Evolutionary conservation across 106 monocot species (phyloP).

Genomic region (Chionographis japonica): DNA sequence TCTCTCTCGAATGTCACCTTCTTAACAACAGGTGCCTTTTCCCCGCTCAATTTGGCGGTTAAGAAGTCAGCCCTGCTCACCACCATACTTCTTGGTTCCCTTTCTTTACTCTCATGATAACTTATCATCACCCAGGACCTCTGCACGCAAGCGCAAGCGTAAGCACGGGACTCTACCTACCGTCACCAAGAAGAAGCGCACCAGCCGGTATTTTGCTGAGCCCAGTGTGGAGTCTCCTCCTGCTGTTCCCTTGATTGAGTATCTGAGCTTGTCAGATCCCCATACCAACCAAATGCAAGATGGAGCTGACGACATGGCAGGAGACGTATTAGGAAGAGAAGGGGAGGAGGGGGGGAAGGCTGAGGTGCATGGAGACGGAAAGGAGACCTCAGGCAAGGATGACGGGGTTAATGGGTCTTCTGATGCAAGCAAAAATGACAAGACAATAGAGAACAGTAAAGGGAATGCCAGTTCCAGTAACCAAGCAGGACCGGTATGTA

Average conservation of each 20-base stretch:
- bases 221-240: not conserved
- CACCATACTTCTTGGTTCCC: not conserved
- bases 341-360: too few relatives aligned
- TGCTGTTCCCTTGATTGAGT: not conserved
- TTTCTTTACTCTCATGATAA: too few relatives aligned
- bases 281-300: not conserved
- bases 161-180: constrained; percentile 14
- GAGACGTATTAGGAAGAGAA: too few relatives aligned
- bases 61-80: too few relatives aligned
- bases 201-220: too few relatives aligned
- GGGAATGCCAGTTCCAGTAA: not conserved
- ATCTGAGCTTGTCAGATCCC: too few relatives aligned
- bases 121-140: constrained; percentile 15
- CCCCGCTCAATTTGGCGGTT: too few relatives aligned
- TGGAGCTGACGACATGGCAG: too few relatives aligned
- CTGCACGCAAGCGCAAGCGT: constrained; percentile 51
- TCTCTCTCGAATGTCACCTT: not conserved
- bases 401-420: constrained; percentile 10
- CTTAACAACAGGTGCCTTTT: too few relatives aligned
- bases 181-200: constrained; percentile 27
- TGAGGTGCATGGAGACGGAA: not conserved
- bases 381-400: not conserved
- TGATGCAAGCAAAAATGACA: not conserved
- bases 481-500: not conserved
- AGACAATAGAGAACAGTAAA: not conserved